These are phyloP conservation scores for Drechslerella coelobrocha DNA, from an alignment of 2,329 filamentous ascomycete species.

Conservation along the genomic window DNA sequence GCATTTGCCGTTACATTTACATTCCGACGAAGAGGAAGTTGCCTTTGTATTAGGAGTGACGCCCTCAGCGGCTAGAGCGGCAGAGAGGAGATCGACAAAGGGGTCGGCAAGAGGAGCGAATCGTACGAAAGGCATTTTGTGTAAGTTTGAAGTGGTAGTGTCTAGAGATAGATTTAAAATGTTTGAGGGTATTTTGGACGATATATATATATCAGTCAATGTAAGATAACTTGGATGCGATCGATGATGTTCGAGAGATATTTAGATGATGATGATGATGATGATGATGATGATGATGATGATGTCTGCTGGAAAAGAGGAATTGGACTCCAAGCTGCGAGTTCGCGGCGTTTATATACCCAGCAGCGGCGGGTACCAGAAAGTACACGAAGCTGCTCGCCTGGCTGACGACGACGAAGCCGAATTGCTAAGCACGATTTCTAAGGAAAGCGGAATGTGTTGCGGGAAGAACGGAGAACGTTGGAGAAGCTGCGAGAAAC, in stretches of 20 bases:
- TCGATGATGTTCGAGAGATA: not conserved
- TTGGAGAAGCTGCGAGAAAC: conserved; percentile 39
- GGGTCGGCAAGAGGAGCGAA: conserved; percentile 35
- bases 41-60: not conserved
- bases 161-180: conserved; percentile 14
- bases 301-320: conserved; percentile 38
- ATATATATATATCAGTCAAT: not conserved
- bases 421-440: not conserved
- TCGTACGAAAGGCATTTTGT: conserved; percentile 48
- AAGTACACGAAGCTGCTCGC: conserved; percentile 21
- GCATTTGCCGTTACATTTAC: not conserved
- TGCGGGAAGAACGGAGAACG: conserved; percentile 34
- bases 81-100: conserved; percentile 38
- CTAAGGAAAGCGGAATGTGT: conserved; percentile 18
- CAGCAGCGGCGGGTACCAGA: conserved; percentile 4
- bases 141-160: conserved; percentile 3
- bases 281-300: conserved; percentile 25
- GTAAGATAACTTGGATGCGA: conserved; percentile 3
- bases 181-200: conserved; percentile 18
- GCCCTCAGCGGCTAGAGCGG: conserved; percentile 28
- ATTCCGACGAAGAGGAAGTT: not conserved
- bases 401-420: conserved; percentile 31
- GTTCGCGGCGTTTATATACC: conserved; percentile 42
- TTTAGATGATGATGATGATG: conserved; percentile 4
- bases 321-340: conserved; percentile 8